These are phyloP conservation scores for Zasmidium angulare DNA, from an alignment of 2,329 filamentous ascomycete species.

Conservation along the genomic window DNA sequence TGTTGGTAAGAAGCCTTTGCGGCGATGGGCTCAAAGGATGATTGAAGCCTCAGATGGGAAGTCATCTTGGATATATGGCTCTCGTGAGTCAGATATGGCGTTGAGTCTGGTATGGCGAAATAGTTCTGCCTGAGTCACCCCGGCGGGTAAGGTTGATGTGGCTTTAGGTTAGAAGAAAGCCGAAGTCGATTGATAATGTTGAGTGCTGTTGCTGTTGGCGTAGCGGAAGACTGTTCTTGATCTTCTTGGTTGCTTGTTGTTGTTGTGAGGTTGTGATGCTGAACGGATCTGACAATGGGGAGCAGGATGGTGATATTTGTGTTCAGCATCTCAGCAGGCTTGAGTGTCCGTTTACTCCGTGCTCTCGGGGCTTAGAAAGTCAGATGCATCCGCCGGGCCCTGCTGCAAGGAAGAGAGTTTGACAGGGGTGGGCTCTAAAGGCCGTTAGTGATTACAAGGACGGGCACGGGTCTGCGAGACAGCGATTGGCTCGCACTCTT, in stretches of 20 bases:
- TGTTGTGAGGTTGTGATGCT: slow-evolving; percentile 1
- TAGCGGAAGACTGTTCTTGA: slow-evolving; percentile 6
- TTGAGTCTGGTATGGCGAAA: slow-evolving; percentile 23
- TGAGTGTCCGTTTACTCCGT: not conserved
- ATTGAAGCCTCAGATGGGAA: slow-evolving; percentile 51
- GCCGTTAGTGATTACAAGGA: not conserved
- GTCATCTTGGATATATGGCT: slow-evolving; percentile 41
- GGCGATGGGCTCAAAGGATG: slow-evolving; percentile 46
- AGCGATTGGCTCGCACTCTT: not conserved
- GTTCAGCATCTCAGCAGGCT: not conserved
- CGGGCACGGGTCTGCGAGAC: not conserved
- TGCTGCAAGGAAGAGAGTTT: too few relatives aligned
- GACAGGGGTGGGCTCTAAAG: not conserved
- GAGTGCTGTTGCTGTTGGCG: slow-evolving; percentile 3
- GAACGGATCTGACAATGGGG: slow-evolving; percentile 8
- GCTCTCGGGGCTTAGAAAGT: not conserved
- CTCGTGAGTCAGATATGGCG: slow-evolving; percentile 21
- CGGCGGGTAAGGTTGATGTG: slow-evolving; percentile 17
- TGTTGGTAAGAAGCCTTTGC: slow-evolving; percentile 46
- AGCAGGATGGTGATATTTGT: slow-evolving; percentile 13
- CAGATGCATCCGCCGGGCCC: not conserved
- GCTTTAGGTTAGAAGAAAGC: slow-evolving; percentile 17
- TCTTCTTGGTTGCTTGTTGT: not conserved
- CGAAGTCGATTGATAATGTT: slow-evolving; percentile 12
- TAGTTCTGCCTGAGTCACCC: slow-evolving; percentile 25